Evolutionary conservation across 371 early-diverging fungal genomes (phyloP).

Genomic region (Saksenaea vasiformis): DNA sequence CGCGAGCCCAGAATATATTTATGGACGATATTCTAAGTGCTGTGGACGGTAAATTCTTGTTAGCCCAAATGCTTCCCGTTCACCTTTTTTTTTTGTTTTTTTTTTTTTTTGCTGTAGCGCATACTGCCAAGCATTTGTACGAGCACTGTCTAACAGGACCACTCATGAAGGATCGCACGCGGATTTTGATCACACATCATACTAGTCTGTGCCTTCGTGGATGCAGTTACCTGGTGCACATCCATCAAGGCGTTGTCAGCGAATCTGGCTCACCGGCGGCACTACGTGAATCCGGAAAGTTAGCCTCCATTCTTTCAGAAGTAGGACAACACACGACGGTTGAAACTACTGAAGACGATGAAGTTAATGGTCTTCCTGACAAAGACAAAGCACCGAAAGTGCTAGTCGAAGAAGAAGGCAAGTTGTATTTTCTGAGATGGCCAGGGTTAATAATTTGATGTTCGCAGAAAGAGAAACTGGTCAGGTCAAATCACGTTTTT

Average conservation of each 20-base stretch:
- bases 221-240: background rate
- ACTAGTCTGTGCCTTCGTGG: background rate
- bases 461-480: background rate
- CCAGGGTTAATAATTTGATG: background rate
- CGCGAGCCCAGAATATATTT: conserved; percentile 57
- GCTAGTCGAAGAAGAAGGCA: conserved; percentile 26
- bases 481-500: background rate
- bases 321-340: conserved; percentile 8
- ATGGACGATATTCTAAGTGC: conserved; percentile 75
- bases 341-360: conserved; percentile 3
- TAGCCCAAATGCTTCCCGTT: conserved; percentile 25
- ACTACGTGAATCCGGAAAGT: conserved; percentile 33
- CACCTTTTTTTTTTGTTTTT: background rate
- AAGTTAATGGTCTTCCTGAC: conserved; percentile 7
- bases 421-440: background rate
- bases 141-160: background rate
- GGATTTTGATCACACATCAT: background rate
- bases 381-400: conserved; percentile 14
- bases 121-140: conserved; percentile 47
- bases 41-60: conserved; percentile 57
- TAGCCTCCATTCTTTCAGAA: conserved; percentile 36
- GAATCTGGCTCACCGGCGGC: background rate
- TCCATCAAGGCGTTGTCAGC: background rate
- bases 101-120: conserved; percentile 12
- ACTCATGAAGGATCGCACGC: background rate